phyloP scores from a whole-genome alignment of 129 eudicot genomes.

The Lactuca sativa region DNA sequence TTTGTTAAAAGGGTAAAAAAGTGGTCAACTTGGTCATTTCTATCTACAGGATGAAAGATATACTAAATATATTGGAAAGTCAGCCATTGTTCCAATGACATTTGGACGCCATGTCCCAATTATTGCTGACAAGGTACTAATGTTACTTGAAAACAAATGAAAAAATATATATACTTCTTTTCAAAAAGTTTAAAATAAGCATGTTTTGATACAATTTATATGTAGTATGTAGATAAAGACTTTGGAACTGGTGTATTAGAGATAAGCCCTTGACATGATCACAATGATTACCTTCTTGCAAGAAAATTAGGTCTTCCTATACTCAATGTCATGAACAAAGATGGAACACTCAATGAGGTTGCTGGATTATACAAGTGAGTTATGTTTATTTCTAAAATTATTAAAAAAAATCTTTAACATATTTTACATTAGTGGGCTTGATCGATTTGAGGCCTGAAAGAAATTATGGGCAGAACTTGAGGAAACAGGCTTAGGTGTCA shows the following conservation, averaged over 20 bases:
- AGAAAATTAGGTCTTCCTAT: slow-evolving; percentile 95
- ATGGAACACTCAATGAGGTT: slow-evolving; percentile 86
- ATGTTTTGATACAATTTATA: not conserved
- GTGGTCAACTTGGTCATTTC: not conserved
- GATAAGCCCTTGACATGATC: slow-evolving; percentile 99
- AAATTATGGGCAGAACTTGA: slow-evolving; percentile 91
- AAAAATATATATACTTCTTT: not conserved
- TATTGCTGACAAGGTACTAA: slow-evolving; percentile 78
- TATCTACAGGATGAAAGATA: slow-evolving; percentile 81
- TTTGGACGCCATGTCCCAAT: slow-evolving; percentile 96
- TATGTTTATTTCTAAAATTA: not conserved
- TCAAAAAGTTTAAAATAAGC: not conserved
- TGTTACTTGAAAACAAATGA: not conserved
- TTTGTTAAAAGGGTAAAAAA: no score
- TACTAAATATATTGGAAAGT: slow-evolving; percentile 77
- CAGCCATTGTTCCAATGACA: slow-evolving; percentile 92
- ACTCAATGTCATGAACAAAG: slow-evolving; percentile 93
- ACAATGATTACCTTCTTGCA: slow-evolving; percentile 96
- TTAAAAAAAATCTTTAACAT: not conserved
- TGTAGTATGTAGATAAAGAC: slow-evolving; percentile 91
- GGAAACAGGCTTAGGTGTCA: slow-evolving; percentile 81
- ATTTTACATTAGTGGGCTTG: slow-evolving; percentile 68
- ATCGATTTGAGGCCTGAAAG: slow-evolving; percentile 92
- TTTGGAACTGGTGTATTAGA: slow-evolving; percentile 97
- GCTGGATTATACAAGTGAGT: slow-evolving; percentile 82